A percentile compares a stretch with the other conserved stretches of the same genome.
Conservation (phyloP, 345 rosid genomes). For the Ceriops tagal region DNA sequence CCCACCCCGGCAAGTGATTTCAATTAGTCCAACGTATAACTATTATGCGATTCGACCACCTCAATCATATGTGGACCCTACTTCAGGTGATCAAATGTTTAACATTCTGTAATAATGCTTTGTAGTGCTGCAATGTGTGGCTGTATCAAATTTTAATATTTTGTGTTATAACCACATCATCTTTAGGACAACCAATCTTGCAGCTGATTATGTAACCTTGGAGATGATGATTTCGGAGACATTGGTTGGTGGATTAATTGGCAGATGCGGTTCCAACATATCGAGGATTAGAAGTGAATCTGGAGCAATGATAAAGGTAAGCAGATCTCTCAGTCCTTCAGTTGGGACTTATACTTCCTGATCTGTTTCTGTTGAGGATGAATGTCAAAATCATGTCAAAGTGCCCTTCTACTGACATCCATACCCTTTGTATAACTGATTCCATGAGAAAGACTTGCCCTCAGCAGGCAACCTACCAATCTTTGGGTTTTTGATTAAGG, state of each 20-base stretch:
- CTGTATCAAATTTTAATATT: slow-evolving; percentile 41
- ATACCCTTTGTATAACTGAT: not conserved
- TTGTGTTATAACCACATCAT: slow-evolving; percentile 50
- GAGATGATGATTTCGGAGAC: slow-evolving; percentile 65
- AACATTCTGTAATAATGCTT: slow-evolving; percentile 3
- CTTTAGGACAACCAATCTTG: slow-evolving; percentile 64
- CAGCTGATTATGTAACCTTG: slow-evolving; percentile 63
- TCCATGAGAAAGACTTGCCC: not conserved
- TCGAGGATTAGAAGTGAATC: slow-evolving; percentile 63
- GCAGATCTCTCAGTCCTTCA: not conserved
- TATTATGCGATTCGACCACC: slow-evolving; percentile 33
- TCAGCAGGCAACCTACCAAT: too few species aligned
- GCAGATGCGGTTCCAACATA: slow-evolving; percentile 59
- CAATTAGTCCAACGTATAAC: slow-evolving; percentile 57
- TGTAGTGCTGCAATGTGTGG: slow-evolving; percentile 27
- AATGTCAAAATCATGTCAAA: too few species aligned
- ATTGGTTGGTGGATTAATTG: slow-evolving; percentile 61
- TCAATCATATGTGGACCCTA: slow-evolving; percentile 41
- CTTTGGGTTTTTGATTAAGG: too few species aligned
- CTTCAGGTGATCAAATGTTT: slow-evolving; percentile 48
- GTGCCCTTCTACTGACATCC: too few species aligned
- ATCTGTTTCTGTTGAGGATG: not conserved
- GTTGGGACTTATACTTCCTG: not conserved
- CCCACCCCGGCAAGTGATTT: slow-evolving; percentile 62
- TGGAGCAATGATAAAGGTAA: slow-evolving; percentile 62